A percentile compares a stretch with the other conserved stretches of the same genome.
Evolutionary conservation across 495 filamentous ascomycete genomes (phyloP).

Genomic region (Hypoxylon trugodes): DNA sequence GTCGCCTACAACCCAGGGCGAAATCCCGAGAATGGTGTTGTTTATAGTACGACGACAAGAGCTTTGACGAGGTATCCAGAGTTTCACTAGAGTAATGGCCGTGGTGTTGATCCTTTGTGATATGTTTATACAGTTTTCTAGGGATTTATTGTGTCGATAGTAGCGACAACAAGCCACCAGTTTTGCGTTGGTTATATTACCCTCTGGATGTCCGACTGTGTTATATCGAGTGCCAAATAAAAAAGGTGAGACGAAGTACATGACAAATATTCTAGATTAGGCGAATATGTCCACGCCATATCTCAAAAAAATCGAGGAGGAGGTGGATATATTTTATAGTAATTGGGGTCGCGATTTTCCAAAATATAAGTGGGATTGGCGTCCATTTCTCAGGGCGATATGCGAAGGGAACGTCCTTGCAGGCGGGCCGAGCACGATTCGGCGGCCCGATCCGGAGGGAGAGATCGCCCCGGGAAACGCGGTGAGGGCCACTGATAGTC

Average conservation of each 20-base stretch:
- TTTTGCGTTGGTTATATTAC: too few relatives aligned
- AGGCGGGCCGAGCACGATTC: background rate
- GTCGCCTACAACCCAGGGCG: background rate
- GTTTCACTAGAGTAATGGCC: background rate
- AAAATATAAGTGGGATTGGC: conserved; percentile 8
- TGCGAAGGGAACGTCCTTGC: conserved; percentile 11
- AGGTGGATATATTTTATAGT: background rate
- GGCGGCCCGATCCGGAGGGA: background rate
- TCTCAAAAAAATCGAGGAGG: too few relatives aligned
- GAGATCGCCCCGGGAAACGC: too few relatives aligned
- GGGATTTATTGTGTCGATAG: too few relatives aligned
- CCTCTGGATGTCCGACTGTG: too few relatives aligned
- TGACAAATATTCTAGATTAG: background rate
- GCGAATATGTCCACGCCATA: background rate
- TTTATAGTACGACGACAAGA: conserved; percentile 6
- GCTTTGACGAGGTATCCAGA: background rate
- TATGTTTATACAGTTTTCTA: too few relatives aligned
- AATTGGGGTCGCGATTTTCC: too few relatives aligned
- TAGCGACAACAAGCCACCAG: too few relatives aligned
- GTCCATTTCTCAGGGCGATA: conserved; percentile 23
- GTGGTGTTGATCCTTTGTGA: too few relatives aligned
- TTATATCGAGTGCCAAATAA: too few relatives aligned
- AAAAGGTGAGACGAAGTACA: background rate
- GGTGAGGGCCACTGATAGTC: background rate
- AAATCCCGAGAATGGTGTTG: conserved; percentile 13